Evolutionary conservation across 164 flowering plant species (phyloP), one percentile per base, ranked within the genome.

Genomic region (Tinospora cordifolia): DNA sequence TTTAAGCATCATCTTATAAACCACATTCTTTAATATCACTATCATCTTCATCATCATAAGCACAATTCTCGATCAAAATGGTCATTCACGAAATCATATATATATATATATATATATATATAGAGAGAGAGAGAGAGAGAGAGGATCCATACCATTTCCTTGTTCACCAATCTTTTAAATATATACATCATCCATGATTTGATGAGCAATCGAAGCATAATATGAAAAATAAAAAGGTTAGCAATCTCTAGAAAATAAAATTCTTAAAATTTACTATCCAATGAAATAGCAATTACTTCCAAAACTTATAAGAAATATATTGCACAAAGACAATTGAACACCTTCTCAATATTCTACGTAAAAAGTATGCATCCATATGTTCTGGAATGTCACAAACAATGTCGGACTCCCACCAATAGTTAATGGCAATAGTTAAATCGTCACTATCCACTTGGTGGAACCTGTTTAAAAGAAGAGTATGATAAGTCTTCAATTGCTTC

Each of bases 391-490:
- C 75, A 60, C 87, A 85, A 85, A 90, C 87, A 40, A 82, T 77
- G 68, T 77, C 68, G 67, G 99, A 92, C 69, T 74, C 87, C 99
- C 99, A 95, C 99, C 98, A 95, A 76, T 90, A 86, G 82, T 92
- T 95, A 44, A 95, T 85, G 27, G 90, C 97, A 71, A 92, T 86
- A 34, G 98, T 95, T 75, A 95, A 75, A 66, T 84, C 82, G 72
- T 82, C 85, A 77, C 99, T 95, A 75, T 95, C 92, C 72, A 92
- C 92, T 80, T 95, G 99, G 78, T 92, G 99, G 73, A 82, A 92
- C 98, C 99, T 94, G 83, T 27, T 64, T 26, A 69, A 79, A 62
- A 72, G 40, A 59, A 62, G 30, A 63, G 19, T 69, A 8, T 49
- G 44, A 59, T 38, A 13, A 67, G 21, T 66, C 21, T 68, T 47